Base-by-base conservation (phyloP, 140 eudicot species). In the Senecio squalidus region DNA sequence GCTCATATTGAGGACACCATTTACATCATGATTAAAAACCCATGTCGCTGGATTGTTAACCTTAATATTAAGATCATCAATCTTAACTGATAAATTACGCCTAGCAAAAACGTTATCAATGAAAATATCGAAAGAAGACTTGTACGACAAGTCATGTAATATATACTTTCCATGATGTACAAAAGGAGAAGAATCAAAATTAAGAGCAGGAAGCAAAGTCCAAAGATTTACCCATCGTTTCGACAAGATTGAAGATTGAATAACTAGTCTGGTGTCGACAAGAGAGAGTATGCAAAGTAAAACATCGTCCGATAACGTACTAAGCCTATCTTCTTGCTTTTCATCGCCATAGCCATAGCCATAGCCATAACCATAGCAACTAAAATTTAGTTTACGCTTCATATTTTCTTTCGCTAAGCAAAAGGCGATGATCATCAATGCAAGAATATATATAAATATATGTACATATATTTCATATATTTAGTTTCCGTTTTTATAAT, bases 151-250 rank as follows among this genome's bases (percentile, higher is more conserved):
- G 1, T 18, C 20, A 45, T 18, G 17, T 7, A 8, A 10, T 10
- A 11, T 7, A 44, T 16, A 45, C 1, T 17, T 20, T 16, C 9
- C 13, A 15, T 2, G 13, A 26, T 11, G 14, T 11, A 24, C 23
- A 11, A 22, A 69, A 2, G 5, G 16, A 38, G 62, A 59, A 60
- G 55, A 49, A 50, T 60, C 48, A 21, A 70, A 61, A 51, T 60
- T 70, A 62, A 70, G 63, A 51, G 51, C 63, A 38, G 75, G 75
- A 28, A 60, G 55, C 4, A 21, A 28, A 30, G 75, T 60, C 75
- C 69, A 60, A 41, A 70, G 69, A 60, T 60, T 39, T 27, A 60
- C 23, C 75, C 75, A 70, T 14, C 75, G 69, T 50, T 70, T 70
- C 0, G 75, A 70, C 30, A 70, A 28, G 34, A 50, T 10, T 60